A percentile compares a stretch with the other conserved stretches of the same genome.
Conservation (phyloP, 106 monocot species). For the Allium sativum region DNA sequence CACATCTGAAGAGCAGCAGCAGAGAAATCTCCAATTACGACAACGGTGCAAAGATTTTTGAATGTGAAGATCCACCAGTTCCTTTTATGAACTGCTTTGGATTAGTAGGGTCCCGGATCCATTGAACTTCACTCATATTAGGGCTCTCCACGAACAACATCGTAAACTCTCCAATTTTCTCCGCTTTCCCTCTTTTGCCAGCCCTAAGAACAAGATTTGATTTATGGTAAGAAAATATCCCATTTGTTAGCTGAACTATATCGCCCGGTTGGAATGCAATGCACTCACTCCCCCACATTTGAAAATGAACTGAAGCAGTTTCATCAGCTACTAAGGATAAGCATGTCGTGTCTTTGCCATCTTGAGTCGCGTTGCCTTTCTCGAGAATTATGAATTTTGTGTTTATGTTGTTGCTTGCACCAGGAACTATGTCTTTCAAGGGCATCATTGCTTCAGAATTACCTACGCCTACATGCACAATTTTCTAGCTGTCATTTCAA, state of each 20-base stretch:
- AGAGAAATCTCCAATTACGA: not conserved
- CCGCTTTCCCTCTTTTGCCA: conserved; percentile 55
- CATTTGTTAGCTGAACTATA: conserved; percentile 47
- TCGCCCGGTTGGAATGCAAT: conserved; percentile 77
- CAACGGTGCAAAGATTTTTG: conserved; percentile 30
- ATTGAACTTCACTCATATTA: conserved; percentile 78
- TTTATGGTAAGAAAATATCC: conserved; percentile 82
- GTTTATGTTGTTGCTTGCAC: conserved; percentile 65
- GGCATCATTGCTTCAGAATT: conserved; percentile 12
- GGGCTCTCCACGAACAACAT: conserved; percentile 87
- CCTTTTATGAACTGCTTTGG: conserved; percentile 36
- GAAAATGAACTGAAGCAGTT: conserved; percentile 70
- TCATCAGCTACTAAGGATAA: conserved; percentile 75
- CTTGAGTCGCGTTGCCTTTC: conserved; percentile 27
- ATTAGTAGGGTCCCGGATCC: conserved; percentile 32
- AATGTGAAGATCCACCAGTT: conserved; percentile 20
- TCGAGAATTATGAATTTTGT: conserved; percentile 67
- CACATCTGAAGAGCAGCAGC: too few species aligned
- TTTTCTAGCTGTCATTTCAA: too few species aligned
- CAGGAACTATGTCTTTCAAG: conserved; percentile 72
- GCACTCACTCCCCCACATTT: conserved; percentile 83
- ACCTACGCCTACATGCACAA: too few species aligned
- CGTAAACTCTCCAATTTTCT: conserved; percentile 79
- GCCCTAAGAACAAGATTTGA: conserved; percentile 61
- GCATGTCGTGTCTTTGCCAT: conserved; percentile 53